Base-by-base conservation (phyloP, 176 grass and related monocot species). In the barley (Hordeum vulgare) region DNA sequence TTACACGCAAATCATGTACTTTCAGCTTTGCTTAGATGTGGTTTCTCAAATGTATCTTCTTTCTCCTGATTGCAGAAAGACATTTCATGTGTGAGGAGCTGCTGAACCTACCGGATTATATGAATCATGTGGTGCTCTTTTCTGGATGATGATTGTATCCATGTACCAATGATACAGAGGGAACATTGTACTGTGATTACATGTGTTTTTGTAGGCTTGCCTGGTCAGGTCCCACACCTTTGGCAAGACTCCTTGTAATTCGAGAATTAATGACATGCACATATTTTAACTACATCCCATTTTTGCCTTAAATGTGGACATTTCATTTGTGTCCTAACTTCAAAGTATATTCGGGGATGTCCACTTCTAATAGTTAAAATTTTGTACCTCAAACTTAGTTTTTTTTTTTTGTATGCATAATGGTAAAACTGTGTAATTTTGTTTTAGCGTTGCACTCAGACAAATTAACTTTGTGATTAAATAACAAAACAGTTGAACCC, bases 161-260 rank as follows among this genome's bases (percentile, higher is more conserved):
- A 14, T 25, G n/a, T 75, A 36, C 67, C 41, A 56, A 3, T 56
- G 53, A 56, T 85, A 3, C 39, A 24, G 13, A 71, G 33, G 41
- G 25, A 56, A 71, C 5, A 27, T 54, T 71, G 53, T 84, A 49
- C 26, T 75, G 68, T 85, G 81, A 60, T 77, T 51, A 76, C 49
- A 14, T 61, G 0, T 69, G 21, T 77, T 53, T 61, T 29, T 84
- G 80, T 83, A 78, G 9, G 8, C 69, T 4, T 71, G 10, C 40
- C 9, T 62, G 36, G 24, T 67, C 8, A 24, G 11, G 17, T 62
- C 75, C 13, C 9, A 81, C 8, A 29, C 11, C 24, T 25, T 9
- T 11, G 21, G 60, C 63, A 20, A 5, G 0, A 7, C 7, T 6
- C 27, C 44, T 34, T 82, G 72, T 87, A 82, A 29, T 60, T 73